Evolutionary conservation across 768 basidiomycete species (phyloP).

Genomic region (Butyriboletus loyo): DNA sequence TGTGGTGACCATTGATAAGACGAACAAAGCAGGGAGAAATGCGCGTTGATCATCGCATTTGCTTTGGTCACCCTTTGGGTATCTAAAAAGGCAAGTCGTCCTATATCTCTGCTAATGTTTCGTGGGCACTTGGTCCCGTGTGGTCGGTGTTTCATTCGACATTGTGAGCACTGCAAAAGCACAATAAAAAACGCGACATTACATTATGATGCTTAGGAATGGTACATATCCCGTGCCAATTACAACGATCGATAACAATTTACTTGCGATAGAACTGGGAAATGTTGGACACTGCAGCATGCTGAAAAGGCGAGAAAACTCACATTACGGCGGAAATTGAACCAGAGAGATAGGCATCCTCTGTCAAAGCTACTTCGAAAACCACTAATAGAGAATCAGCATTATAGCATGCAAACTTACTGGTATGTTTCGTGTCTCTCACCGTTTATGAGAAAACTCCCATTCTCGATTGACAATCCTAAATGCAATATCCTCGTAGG

Average conservation of each 20-base stretch:
- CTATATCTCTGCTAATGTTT: conserved; percentile 8
- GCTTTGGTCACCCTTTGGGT: conserved; percentile 1
- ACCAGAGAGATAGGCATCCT: conserved; percentile 93
- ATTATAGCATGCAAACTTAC: conserved; percentile 11
- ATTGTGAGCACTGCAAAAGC: conserved; percentile 15
- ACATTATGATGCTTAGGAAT: conserved; percentile 24
- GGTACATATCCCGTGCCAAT: conserved; percentile 20
- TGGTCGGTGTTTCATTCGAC: conserved; percentile 8
- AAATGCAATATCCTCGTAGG: conserved; percentile 99
- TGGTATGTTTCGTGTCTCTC: conserved; percentile 12
- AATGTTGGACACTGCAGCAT: conserved; percentile 16
- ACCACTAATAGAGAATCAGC: conserved; percentile 51
- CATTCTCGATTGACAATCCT: conserved; percentile 96
- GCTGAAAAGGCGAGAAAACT: conserved; percentile 32
- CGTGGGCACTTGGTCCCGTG: not conserved
- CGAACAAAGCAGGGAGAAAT: conserved; percentile 22
- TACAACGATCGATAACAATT: conserved; percentile 20
- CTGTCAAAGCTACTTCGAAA: conserved; percentile 97
- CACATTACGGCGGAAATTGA: conserved; percentile 93
- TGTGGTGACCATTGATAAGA: conserved; percentile 10
- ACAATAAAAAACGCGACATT: conserved; percentile 20
- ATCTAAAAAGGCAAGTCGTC: conserved; percentile 14
- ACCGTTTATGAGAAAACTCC: conserved; percentile 98
- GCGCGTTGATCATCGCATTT: not conserved
- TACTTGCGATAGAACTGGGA: conserved; percentile 80